Base-by-base conservation (phyloP, 108 stramenopile genomes). In the Cyclotella cryptica region DNA sequence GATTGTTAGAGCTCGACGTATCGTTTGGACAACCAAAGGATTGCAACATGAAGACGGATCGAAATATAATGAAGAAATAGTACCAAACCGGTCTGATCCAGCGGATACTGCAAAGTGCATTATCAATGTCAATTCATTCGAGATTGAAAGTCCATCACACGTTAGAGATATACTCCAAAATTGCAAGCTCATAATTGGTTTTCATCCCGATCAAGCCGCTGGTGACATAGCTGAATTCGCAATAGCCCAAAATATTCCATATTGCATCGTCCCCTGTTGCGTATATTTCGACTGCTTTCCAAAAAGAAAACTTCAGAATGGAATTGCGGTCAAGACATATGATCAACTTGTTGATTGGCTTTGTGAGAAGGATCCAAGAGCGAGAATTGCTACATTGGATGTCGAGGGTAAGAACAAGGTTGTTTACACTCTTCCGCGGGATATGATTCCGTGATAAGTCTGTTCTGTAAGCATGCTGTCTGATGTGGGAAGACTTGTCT, bases 191-290 rank as follows among this genome's bases (percentile, higher is more conserved):
- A 58, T 87, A 6, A 54, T 87, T 29, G 87, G 84, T 17, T 69
- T 87, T 22, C 87, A 87, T 57, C 84, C 84, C 15, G 87, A 87
- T 47, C 85, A 87, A 64, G 87, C 87, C 3, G 77, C 81, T 27
- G 87, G 82, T 0, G 79, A 74, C 8, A 87, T 87, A 21, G 78
- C 83, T 29, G 67, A 79, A 6, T 75, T 67, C 24, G 87, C 84
- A 7, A 14, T 79, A 1, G 74, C 75, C 27, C 46, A 35, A 28
- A 53, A 69, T 5, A 84, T 81, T 0, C 84, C 87, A 18, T 87
- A 64, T 47, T 80, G 78, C 24, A 62, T 88, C n/a, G 84, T 85
- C 0, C 87, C 84, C 0, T 88, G 87, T 29, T 86, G 87, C 66
- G 72, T 79, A 0, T 85, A 78, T 51, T 71, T 68, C 14, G 45